phyloP scores from a whole-genome alignment of 2,329 filamentous ascomycete genomes.

The Aureobasidium sp. region DNA sequence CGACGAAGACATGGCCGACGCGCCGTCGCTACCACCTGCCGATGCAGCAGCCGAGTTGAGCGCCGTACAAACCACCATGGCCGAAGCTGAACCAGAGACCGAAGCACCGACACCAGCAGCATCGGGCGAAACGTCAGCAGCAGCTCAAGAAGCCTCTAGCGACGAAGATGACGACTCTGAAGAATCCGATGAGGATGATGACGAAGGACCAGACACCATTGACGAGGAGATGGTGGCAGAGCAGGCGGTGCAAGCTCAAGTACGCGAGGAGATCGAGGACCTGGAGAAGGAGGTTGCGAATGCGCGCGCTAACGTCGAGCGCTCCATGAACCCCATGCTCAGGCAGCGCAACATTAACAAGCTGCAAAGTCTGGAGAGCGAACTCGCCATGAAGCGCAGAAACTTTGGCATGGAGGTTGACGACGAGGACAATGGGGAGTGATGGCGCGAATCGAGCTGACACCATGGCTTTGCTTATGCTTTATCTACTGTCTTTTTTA shows the following conservation, averaged over 20 bases:
- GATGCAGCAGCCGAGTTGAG: constrained; percentile 33
- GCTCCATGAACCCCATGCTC: constrained; percentile 43
- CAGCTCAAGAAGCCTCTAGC: constrained; percentile 18
- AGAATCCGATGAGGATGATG: constrained; percentile 27
- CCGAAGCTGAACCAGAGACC: constrained; percentile 13
- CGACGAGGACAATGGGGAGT: constrained; percentile 16
- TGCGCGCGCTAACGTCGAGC: constrained; percentile 32
- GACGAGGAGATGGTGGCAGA: constrained; percentile 47
- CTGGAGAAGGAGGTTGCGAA: constrained; percentile 44
- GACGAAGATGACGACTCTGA: constrained; percentile 21
- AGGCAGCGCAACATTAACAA: constrained; percentile 43
- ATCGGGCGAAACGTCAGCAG: constrained; percentile 23
- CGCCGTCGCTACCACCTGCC: constrained; percentile 9
- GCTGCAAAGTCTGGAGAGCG: constrained; percentile 45
- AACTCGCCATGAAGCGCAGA: constrained; percentile 47
- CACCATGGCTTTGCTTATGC: background rate
- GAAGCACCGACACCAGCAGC: constrained; percentile 20
- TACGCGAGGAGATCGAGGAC: constrained; percentile 49
- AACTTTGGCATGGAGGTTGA: constrained; percentile 32
- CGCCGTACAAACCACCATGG: constrained; percentile 27
- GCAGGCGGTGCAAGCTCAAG: constrained; percentile 41
- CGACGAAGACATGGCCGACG: constrained; percentile 29
- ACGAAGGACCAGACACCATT: constrained; percentile 34
- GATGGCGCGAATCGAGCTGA: background rate
- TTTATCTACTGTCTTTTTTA: constrained; percentile 1